Conservation (phyloP, 2,329 filamentous ascomycete species). For the Apiospora hydei region DNA sequence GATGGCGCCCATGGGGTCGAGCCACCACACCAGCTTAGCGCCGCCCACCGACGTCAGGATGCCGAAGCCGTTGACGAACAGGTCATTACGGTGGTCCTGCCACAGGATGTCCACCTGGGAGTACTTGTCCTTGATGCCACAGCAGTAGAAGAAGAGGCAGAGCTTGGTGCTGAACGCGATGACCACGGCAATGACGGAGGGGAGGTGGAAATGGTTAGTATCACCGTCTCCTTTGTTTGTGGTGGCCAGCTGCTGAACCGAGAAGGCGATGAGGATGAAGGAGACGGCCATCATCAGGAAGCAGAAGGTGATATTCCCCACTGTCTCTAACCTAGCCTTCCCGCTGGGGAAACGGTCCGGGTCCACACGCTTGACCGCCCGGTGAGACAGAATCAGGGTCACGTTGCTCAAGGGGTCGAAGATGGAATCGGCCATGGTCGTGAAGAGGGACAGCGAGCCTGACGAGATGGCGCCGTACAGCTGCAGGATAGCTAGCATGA, state of each 20-base stretch:
- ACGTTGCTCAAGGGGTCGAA: slow-evolving; percentile 93
- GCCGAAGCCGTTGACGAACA: slow-evolving; percentile 95
- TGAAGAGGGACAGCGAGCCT: slow-evolving; percentile 93
- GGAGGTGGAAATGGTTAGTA: slow-evolving; percentile 75
- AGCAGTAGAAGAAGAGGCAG: slow-evolving; percentile 87
- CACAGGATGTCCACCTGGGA: slow-evolving; percentile 90
- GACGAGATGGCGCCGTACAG: slow-evolving; percentile 88
- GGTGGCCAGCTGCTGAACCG: slow-evolving; percentile 71
- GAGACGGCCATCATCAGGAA: slow-evolving; percentile 95
- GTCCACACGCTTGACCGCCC: slow-evolving; percentile 88
- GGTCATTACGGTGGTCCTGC: slow-evolving; percentile 96
- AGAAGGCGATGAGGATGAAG: slow-evolving; percentile 90
- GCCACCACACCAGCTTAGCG: slow-evolving; percentile 89
- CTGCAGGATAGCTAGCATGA: slow-evolving; percentile 80
- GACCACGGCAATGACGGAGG: slow-evolving; percentile 84
- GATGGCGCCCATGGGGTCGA: slow-evolving; percentile 92
- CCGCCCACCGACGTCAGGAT: slow-evolving; percentile 92
- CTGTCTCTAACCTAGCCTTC: slow-evolving; percentile 92
- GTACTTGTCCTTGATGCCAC: slow-evolving; percentile 88
- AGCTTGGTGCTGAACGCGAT: slow-evolving; percentile 89
- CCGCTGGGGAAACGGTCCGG: slow-evolving; percentile 86
- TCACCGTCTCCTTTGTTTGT: slow-evolving; percentile 48
- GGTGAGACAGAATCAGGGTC: slow-evolving; percentile 84
- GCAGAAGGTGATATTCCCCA: slow-evolving; percentile 95
- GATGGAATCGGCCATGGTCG: slow-evolving; percentile 94